These are phyloP conservation scores for Malus asiatica DNA, from an alignment of 306 rosid species.

Conservation along the genomic window DNA sequence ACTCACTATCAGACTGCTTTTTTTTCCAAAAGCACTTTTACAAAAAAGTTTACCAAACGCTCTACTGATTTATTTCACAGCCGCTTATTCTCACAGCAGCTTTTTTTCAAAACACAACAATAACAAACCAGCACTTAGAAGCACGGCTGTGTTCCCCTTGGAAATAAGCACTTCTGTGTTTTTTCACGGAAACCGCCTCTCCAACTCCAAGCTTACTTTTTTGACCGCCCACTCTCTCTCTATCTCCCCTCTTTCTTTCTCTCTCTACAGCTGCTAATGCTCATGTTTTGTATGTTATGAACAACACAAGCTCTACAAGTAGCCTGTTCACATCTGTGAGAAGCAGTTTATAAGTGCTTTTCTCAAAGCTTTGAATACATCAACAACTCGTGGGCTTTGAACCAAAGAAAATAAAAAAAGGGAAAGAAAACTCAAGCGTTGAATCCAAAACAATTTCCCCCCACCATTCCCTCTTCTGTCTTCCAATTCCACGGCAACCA, in stretches of 20 bases:
- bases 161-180: background rate
- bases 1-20: too few species aligned
- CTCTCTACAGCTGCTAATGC: background rate
- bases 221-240: conserved; percentile 38
- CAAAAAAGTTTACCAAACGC: too few species aligned
- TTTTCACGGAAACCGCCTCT: conserved; percentile 24
- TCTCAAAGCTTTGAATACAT: conserved; percentile 45
- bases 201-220: conserved; percentile 29
- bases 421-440: conserved; percentile 7
- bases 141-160: too few species aligned
- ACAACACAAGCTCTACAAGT: background rate
- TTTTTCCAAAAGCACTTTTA: too few species aligned
- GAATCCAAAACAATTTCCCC: background rate
- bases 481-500: conserved; percentile 8
- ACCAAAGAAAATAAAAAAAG: conserved; percentile 7
- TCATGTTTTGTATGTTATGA: background rate
- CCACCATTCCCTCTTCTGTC: background rate
- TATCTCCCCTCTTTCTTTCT: background rate
- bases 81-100: too few species aligned
- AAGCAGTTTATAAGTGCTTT: background rate
- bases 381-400: conserved; percentile 43
- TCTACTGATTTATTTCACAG: too few species aligned
- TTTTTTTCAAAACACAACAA: too few species aligned
- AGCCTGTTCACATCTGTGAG: background rate
- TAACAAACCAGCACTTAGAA: too few species aligned